Base-by-base conservation (phyloP, 2,329 filamentous ascomycete species). In the Alternaria longipes region DNA sequence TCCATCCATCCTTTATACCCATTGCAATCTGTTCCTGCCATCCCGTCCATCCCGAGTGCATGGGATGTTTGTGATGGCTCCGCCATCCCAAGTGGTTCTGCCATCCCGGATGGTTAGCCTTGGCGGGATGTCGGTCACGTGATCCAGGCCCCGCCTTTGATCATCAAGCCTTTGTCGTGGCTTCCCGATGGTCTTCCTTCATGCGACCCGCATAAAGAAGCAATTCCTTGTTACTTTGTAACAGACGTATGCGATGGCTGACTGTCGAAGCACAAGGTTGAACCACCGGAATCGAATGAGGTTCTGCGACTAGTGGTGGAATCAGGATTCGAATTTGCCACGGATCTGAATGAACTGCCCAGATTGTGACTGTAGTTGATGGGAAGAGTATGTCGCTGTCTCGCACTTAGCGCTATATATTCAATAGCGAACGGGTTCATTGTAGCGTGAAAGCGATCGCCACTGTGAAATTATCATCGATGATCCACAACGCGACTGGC, bases 371-470 rank as follows among this genome's bases (percentile, higher is more conserved):
- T 12, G 46, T 41, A 24, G 7, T 30, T n/a, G 32, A 22, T 14
- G 24, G 12, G 36, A 41, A 36, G 4, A n/a, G 22, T 3, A 7
- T 32, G 2, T 32, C 14, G 20, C 14, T 18, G 9, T 34, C 4
- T 16, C 14, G 42, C 4, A 22, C 24, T 14, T 12, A 8, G 42
- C 32, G 24, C 45, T 51, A 38, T 51, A 26, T 51, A 40, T n/a
- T 26, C 28, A 22, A 22, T 30, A 12, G 40, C 26, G 41, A 44
- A 41, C n/a, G 51, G 18, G 28, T 30, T 34, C 60, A 63, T 60
- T 36, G 34, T 47, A 22, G 44, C 38, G 18, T 58, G 26, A 47
- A 55, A 51, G 50, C 30, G 22, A 32, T 34, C 41, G 41, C 46
- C 41, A 14, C 34, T 30, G 47, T 40, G 44, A 22, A 40, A 22